These are phyloP conservation scores for Phytophthora aleatoria DNA, from an alignment of 352 stramenopile genomes.

Conservation along the genomic window DNA sequence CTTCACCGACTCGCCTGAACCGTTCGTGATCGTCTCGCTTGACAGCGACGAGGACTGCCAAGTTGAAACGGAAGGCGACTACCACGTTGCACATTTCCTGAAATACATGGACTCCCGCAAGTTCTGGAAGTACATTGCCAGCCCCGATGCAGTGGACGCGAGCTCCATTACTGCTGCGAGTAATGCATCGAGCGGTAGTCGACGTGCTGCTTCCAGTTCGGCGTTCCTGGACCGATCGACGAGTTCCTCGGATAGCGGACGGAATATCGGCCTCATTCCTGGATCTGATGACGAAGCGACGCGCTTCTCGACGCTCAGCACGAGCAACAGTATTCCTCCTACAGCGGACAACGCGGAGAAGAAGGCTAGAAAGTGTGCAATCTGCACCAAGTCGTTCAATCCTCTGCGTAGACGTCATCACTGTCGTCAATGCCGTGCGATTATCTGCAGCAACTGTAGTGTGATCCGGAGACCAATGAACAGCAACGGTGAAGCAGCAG, in stretches of 20 bases:
- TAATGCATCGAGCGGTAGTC: slow-evolving; percentile 26
- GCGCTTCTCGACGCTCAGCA: slow-evolving; percentile 29
- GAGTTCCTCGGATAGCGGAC: slow-evolving; percentile 29
- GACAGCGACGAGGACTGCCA: slow-evolving; percentile 42
- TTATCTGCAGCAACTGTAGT: slow-evolving; percentile 78
- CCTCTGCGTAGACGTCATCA: slow-evolving; percentile 74
- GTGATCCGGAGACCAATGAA: slow-evolving; percentile 40
- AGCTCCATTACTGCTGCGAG: slow-evolving; percentile 35
- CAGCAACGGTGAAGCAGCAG: slow-evolving; percentile 32
- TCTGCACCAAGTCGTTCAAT: slow-evolving; percentile 87
- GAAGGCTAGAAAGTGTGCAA: slow-evolving; percentile 74
- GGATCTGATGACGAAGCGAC: slow-evolving; percentile 15
- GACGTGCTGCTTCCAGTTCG: slow-evolving; percentile 23
- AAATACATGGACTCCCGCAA: slow-evolving; percentile 84
- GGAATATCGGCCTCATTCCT: slow-evolving; percentile 14
- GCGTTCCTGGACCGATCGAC: slow-evolving; percentile 23
- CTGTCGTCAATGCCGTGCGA: slow-evolving; percentile 63
- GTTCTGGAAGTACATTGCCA: slow-evolving; percentile 81
- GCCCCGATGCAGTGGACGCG: slow-evolving; percentile 19
- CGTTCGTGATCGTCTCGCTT: slow-evolving; percentile 68
- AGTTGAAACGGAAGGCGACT: slow-evolving; percentile 33
- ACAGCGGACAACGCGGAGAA: slow-evolving; percentile 30
- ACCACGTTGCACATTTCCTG: slow-evolving; percentile 76
- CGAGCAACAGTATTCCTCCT: slow-evolving; percentile 14
- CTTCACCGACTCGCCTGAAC: slow-evolving; percentile 79